Percentiles rank a stretch among this genome's conserved stretches.
Conservation (phyloP, 2,329 filamentous ascomycete species). For the Aphanoascus verrucosus region DNA sequence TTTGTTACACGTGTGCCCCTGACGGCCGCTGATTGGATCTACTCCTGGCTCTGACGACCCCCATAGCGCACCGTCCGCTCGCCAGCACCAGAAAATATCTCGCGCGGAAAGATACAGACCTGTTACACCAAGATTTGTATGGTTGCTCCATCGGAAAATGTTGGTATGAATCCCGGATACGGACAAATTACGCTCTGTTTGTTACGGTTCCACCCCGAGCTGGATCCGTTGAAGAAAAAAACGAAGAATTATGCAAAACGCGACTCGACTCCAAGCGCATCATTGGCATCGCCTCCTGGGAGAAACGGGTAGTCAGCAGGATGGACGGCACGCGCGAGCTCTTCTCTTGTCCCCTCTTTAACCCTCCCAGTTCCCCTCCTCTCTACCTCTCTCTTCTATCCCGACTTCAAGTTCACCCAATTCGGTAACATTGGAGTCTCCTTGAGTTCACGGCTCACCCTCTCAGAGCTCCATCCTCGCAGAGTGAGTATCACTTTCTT, state of each 20-base stretch:
- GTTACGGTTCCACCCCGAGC: constrained; percentile 6
- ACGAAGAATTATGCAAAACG: background rate
- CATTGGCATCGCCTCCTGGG: background rate
- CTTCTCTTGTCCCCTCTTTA: background rate
- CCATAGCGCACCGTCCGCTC: background rate
- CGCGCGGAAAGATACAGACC: background rate
- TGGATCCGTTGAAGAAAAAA: background rate
- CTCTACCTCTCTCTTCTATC: background rate
- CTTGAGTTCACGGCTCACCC: too few species aligned
- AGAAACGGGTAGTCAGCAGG: background rate
- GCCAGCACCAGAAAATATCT: background rate
- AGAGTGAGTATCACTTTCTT: background rate
- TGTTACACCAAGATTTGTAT: background rate
- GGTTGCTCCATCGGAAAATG: background rate
- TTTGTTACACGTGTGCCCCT: background rate
- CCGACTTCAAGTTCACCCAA: background rate
- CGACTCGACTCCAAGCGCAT: background rate
- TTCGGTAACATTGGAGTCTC: too few species aligned
- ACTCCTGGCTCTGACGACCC: background rate
- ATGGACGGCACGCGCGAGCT: background rate
- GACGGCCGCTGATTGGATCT: background rate
- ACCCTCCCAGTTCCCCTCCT: background rate
- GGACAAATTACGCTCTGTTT: background rate
- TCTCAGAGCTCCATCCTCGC: too few species aligned
- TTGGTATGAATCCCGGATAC: background rate